These are phyloP conservation scores for Podaxis pistillaris DNA, from an alignment of 768 basidiomycete species.

Conservation along the genomic window DNA sequence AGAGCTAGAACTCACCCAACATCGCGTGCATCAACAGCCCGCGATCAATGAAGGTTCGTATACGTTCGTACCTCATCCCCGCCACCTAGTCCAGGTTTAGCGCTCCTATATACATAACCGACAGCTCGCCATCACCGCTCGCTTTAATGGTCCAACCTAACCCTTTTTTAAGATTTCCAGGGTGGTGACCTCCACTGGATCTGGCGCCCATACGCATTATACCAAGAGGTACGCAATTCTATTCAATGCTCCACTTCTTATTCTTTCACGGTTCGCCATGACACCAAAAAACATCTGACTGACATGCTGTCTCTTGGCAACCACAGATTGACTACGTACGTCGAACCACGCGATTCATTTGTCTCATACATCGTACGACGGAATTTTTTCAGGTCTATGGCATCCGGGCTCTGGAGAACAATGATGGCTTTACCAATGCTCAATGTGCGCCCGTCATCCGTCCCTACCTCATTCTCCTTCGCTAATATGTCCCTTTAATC, in stretches of 20 bases:
- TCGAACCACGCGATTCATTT: slow-evolving; percentile 4
- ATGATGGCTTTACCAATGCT: slow-evolving; percentile 82
- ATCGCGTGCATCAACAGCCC: slow-evolving; percentile 46
- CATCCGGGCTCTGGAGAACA: slow-evolving; percentile 53
- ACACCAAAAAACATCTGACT: slow-evolving; percentile 17
- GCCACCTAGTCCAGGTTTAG: background rate
- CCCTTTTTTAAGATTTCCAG: slow-evolving; percentile 20
- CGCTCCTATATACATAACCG: background rate
- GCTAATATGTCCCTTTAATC: background rate
- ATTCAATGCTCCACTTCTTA: background rate
- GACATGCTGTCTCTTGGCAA: background rate
- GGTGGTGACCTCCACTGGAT: slow-evolving; percentile 92
- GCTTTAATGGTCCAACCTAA: background rate
- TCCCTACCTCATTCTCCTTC: background rate
- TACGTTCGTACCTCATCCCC: background rate
- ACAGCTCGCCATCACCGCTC: background rate
- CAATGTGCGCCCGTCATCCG: slow-evolving; percentile 52
- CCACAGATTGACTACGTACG: slow-evolving; percentile 35
- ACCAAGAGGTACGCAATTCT: slow-evolving; percentile 54
- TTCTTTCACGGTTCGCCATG: background rate
- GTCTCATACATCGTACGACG: background rate
- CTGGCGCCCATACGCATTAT: slow-evolving; percentile 80
- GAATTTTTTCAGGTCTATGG: slow-evolving; percentile 62
- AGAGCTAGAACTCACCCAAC: background rate
- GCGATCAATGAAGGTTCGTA: slow-evolving; percentile 64